Conservation (phyloP, 2,329 filamentous ascomycete genomes). For the Magnaporthales sp. region DNA sequence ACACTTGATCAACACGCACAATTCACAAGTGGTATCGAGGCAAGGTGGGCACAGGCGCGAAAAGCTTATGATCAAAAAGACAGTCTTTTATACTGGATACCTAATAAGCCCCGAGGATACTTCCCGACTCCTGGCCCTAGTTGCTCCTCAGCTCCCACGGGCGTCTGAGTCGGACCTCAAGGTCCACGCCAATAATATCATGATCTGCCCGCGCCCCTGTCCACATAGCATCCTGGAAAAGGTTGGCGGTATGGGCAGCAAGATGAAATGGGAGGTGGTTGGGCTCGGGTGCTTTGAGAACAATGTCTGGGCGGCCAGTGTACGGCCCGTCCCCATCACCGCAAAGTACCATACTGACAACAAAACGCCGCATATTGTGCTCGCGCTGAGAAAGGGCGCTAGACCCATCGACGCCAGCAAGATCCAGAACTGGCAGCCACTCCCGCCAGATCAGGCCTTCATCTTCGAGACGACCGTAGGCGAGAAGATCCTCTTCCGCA, state of each 20-base stretch:
- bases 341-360: conserved; percentile 71
- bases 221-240: conserved; percentile 66
- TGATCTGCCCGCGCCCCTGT: conserved; percentile 76
- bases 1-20: conserved; percentile 83
- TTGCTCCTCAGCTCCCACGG: conserved; percentile 47
- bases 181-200: conserved; percentile 78
- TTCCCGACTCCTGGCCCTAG: conserved; percentile 61
- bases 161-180: conserved; percentile 58
- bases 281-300: conserved; percentile 68
- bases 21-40: conserved; percentile 40
- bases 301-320: conserved; percentile 77
- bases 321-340: conserved; percentile 61
- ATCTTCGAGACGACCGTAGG: conserved; percentile 76
- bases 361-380: conserved; percentile 66
- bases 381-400: conserved; percentile 68
- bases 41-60: conserved; percentile 17
- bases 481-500: conserved; percentile 75
- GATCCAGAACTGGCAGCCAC: conserved; percentile 77
- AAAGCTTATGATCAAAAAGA: conserved; percentile 69
- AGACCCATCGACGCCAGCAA: conserved; percentile 71
- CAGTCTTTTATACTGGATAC: conserved; percentile 88
- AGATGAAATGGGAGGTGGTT: conserved; percentile 75
- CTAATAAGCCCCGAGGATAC: conserved; percentile 67
- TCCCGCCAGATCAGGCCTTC: conserved; percentile 61
- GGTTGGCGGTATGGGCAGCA: conserved; percentile 78